phyloP scores from a whole-genome alignment of 2,329 filamentous ascomycete species.

The Fusarium chuoi region DNA sequence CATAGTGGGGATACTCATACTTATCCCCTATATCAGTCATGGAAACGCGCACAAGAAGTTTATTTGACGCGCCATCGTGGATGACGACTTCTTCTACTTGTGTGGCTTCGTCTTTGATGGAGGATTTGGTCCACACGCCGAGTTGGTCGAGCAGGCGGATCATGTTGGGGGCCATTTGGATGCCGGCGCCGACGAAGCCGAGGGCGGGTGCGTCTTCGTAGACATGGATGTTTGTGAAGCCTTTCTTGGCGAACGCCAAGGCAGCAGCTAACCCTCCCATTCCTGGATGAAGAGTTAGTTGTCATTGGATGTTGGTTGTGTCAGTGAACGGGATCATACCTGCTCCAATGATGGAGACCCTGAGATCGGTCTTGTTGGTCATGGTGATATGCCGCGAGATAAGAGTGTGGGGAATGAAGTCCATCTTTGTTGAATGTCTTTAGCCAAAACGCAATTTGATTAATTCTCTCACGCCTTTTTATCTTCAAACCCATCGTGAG shows the following conservation, averaged over 20 bases:
- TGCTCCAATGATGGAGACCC: slow-evolving; percentile 15
- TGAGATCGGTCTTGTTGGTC: background rate
- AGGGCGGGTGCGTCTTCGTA: slow-evolving; percentile 24
- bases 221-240: slow-evolving; percentile 22
- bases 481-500: fast-evolving
- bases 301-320: background rate
- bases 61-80: background rate
- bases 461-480: background rate
- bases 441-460: background rate
- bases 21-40: slow-evolving; percentile 13
- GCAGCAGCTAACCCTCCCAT: slow-evolving; percentile 28
- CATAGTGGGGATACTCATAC: slow-evolving; percentile 18
- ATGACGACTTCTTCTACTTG: slow-evolving; percentile 4
- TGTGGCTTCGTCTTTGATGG: slow-evolving; percentile 4
- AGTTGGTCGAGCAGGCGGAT: slow-evolving; percentile 17
- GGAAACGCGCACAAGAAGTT: background rate
- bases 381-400: background rate
- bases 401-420: background rate
- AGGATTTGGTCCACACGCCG: slow-evolving; percentile 16
- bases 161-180: slow-evolving; percentile 29
- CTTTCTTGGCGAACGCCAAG: slow-evolving; percentile 23
- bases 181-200: slow-evolving; percentile 27
- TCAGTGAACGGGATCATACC: background rate
- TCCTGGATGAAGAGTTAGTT: background rate
- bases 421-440: fast-evolving